Evolutionary conservation across 495 filamentous ascomycete species (phyloP), one percentile per base, ranked within the genome.

Genomic region (Talaromyces nanjingensis): DNA sequence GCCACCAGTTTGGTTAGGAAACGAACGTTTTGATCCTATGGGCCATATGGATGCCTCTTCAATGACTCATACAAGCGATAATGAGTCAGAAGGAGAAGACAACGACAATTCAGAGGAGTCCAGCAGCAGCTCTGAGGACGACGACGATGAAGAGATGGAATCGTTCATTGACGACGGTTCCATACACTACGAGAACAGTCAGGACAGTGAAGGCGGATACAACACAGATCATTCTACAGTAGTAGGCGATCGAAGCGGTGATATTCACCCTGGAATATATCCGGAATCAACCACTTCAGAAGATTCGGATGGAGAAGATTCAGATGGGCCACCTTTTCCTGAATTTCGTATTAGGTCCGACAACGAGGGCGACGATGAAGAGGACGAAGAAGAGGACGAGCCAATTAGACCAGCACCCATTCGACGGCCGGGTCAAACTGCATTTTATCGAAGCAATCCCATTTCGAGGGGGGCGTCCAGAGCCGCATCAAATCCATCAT

Each of bases 161-260:
- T 64, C 65, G 5, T 67, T 67, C 54, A 62, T 67, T 22, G 65
- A 67, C 39, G 66, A 66, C 16, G 63, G 64, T 24, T 63, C 68
- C 12, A 57, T 63, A 49, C 62, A 70, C 54, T 63, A 63, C 11
- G 69, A 73, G 49, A 65, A 66, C 62, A 25, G 65, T 16, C 67
- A 73, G 49, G 63, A 66, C 45, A 18, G 65, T 37, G 65, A 71
- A 45, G 66, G 68, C 57, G 67, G 62, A 27, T 70, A 71, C 3
- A 68, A 67, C 18, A 73, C 71, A 2, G 71, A 70, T 62, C 70
- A 65, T 60, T 71, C 70, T 11, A 75, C 73, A 12, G 66, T 75
- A 8, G 68, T 73, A n/a, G 73, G 71, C 12, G 66, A 60, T 47
- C 63, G 57, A 45, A 65, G 65, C 4, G 61, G 58, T 60, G n/a